A percentile compares a stretch with the other conserved stretches of the same genome.
Evolutionary conservation across 345 rosid species (phyloP).

Genomic region (Eutrema heterophyllum): DNA sequence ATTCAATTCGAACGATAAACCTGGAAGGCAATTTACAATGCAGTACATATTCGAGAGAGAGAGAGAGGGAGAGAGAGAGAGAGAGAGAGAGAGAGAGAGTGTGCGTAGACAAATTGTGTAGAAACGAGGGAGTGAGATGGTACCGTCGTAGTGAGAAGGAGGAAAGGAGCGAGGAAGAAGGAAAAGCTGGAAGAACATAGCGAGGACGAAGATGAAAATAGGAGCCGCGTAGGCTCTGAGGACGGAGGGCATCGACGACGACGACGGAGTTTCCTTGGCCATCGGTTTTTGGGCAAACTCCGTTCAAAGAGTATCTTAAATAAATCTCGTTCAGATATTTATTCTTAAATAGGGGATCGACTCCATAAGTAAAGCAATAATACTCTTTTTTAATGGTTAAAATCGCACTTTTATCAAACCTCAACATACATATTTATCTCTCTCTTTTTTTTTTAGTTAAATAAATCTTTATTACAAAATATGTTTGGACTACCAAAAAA

Average conservation of each 20-base stretch:
- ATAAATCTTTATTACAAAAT: not conserved
- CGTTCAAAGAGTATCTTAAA: constrained; percentile 4
- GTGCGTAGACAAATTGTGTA: not conserved
- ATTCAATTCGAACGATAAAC: not conserved
- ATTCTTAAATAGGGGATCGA: not conserved
- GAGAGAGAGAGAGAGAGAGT: not conserved
- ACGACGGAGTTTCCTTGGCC: constrained; percentile 32
- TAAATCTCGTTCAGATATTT: not conserved
- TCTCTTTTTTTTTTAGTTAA: not conserved
- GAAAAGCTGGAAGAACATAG: constrained; percentile 69
- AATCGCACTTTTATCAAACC: not conserved
- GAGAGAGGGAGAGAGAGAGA: not conserved
- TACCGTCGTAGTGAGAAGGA: constrained; percentile 81
- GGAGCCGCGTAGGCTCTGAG: constrained; percentile 66
- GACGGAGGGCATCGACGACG: constrained; percentile 26
- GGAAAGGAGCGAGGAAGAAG: constrained; percentile 78
- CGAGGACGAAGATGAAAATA: constrained; percentile 46
- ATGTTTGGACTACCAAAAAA: not conserved
- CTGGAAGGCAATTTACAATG: not conserved
- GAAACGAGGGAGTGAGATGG: not conserved
- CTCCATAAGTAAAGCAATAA: not conserved
- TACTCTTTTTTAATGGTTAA: not conserved
- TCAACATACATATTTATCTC: not conserved
- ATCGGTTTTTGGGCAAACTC: constrained; percentile 19
- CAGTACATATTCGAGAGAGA: not conserved